A percentile compares a stretch with the other conserved stretches of the same genome.
phyloP scores from a whole-genome alignment of 1,284 basidiomycete species.

The Ceratobasidium papillatum region DNA sequence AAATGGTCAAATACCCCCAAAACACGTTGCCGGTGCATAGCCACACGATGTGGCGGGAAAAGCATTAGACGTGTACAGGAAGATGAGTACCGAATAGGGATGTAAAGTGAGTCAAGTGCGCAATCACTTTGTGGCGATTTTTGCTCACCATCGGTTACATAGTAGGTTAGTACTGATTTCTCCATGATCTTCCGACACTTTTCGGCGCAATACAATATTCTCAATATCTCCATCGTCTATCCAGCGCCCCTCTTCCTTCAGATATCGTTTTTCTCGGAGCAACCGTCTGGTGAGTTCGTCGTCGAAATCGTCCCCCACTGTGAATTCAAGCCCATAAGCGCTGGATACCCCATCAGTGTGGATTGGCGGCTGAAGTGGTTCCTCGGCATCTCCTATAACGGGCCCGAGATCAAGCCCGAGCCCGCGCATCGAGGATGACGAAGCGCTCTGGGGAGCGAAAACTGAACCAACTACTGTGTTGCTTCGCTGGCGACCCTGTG shows the following conservation, averaged over 20 bases:
- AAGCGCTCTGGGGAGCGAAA: conserved; percentile 3
- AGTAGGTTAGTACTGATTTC: conserved; percentile 13
- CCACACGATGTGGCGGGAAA: conserved; percentile 1
- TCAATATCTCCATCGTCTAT: conserved; percentile 30
- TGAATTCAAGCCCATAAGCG: conserved; percentile 11
- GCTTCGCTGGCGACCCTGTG: conserved; percentile 38
- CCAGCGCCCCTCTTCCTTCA: conserved; percentile 27
- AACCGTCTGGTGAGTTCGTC: conserved; percentile 20
- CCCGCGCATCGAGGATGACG: neutral
- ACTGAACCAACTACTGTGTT: conserved; percentile 16
- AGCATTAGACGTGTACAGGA: neutral
- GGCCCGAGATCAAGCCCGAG: conserved; percentile 18
- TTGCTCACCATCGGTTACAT: conserved; percentile 28
- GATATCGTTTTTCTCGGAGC: conserved; percentile 18
- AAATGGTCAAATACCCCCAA: neutral
- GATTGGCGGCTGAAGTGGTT: conserved; percentile 12
- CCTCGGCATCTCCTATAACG: conserved; percentile 10
- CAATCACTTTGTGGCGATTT: neutral
- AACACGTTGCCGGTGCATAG: neutral
- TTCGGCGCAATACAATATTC: conserved; percentile 17
- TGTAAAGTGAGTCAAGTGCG: conserved; percentile 3
- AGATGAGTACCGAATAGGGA: neutral
- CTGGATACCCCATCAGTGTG: conserved; percentile 13
- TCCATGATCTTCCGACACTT: conserved; percentile 13
- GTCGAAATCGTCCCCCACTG: conserved; percentile 16